Evolutionary conservation across 2,329 filamentous ascomycete species (phyloP), one percentile per base, ranked within the genome.

Genomic region (Aspergillus carbonarius): DNA sequence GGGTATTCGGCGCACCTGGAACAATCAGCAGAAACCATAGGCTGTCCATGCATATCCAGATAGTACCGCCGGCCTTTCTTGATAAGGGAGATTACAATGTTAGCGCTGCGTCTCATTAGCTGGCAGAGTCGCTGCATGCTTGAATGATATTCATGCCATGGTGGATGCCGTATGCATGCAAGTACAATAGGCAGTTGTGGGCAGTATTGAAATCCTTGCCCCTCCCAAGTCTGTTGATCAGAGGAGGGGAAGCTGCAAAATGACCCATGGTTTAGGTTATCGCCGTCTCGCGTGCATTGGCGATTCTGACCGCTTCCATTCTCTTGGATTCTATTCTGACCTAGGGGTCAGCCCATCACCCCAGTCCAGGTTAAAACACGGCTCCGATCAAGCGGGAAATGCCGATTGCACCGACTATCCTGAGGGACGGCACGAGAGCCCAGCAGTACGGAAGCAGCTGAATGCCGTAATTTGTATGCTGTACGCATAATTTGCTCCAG

Each of bases 211-310:
- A 30, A 32, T 57, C 47, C 20, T 23, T 8, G 27, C 13, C 55
- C 55, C 58, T 55, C 55, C 25, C 48, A 30, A 30, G 13, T 18
- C 34, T 17, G 52, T 50, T 56, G 52, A 58, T 56, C 58, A 54
- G 27, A 49, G 49, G 52, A 48, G 49, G 49, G 51, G 32, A 50
- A 50, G 34, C 17, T 18, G 46, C 42, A 54, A 8, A 47, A 40
- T 25, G 30, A 34, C 46, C 37, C 17, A 39, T 44, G 34, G 39
- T 58, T 59, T 57, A 60, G 57, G 55, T 59, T 65, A 52, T 60
- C 54, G 56, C 52, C 54, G 52, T 58, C 56, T 65, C 54, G 62
- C 60, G 58, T 62, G 56, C 51, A 59, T 57, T 17, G 46, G 7
- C 44, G 34, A 49, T 49, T 58, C 39, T 60, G 53, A 56, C 48